These are phyloP conservation scores for Heterobasidion occidentale DNA, from an alignment of 1,284 basidiomycete species.

Conservation along the genomic window DNA sequence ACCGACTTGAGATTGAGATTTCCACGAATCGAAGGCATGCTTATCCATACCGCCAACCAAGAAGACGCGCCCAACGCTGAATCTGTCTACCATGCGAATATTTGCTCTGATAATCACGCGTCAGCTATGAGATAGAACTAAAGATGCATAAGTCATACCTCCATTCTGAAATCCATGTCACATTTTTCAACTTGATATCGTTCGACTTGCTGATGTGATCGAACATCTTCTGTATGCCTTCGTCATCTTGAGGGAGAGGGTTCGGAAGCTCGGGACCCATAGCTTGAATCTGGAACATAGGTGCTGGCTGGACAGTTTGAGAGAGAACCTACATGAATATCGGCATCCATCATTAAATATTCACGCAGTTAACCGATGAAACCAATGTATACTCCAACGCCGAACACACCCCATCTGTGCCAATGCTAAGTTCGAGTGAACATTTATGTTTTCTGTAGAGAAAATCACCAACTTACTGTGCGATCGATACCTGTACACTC, in stretches of 20 bases:
- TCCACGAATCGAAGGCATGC: background rate
- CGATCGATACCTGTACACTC: slow-evolving; percentile 9
- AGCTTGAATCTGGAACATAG: slow-evolving; percentile 8
- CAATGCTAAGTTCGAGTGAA: slow-evolving; percentile 6
- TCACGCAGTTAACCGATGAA: background rate
- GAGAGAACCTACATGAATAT: background rate
- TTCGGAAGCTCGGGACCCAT: slow-evolving; percentile 8
- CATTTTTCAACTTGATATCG: slow-evolving; percentile 6
- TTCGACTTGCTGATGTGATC: slow-evolving; percentile 4
- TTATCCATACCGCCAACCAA: slow-evolving; percentile 13
- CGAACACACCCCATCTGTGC: slow-evolving; percentile 11
- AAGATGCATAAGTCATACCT: slow-evolving; percentile 6
- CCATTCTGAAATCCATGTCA: slow-evolving; percentile 9
- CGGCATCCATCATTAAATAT: background rate
- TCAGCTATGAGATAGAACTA: background rate
- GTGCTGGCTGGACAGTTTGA: slow-evolving; percentile 9
- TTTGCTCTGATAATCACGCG: slow-evolving; percentile 10
- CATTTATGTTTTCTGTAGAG: background rate
- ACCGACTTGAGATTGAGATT: background rate
- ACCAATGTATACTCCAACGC: background rate
- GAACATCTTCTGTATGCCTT: slow-evolving; percentile 7
- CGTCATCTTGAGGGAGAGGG: slow-evolving; percentile 3
- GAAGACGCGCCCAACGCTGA: slow-evolving; percentile 13
- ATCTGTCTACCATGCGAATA: slow-evolving; percentile 15
- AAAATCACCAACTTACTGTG: slow-evolving; percentile 5